These are phyloP conservation scores for Dipodascopsis uninucleata DNA, from an alignment of 805 yeast species.

Conservation along the genomic window DNA sequence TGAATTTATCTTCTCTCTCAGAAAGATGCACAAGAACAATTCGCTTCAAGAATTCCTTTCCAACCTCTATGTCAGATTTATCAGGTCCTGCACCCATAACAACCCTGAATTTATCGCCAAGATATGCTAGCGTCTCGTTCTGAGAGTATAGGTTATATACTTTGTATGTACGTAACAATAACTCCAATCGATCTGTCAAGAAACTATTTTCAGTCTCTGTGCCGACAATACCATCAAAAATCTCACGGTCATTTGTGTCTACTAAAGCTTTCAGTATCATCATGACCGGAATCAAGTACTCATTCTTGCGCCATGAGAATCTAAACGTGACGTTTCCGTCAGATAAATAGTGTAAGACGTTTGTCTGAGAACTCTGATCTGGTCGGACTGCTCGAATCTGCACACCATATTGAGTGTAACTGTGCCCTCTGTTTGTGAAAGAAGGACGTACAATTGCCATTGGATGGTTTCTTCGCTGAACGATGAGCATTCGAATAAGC, in stretches of 20 bases:
- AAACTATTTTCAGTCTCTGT: conserved; percentile 82
- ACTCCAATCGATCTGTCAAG: conserved; percentile 95
- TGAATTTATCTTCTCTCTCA: conserved; percentile 72
- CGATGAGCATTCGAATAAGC: conserved; percentile 93
- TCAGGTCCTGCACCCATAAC: conserved; percentile 89
- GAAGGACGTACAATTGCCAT: conserved; percentile 97
- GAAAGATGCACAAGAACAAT: conserved; percentile 84
- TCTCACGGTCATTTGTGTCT: conserved; percentile 90
- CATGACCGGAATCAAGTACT: conserved; percentile 86
- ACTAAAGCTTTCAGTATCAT: conserved; percentile 87
- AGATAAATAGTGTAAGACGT: conserved; percentile 89
- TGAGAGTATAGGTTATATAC: conserved; percentile 71
- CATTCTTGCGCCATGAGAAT: conserved; percentile 96
- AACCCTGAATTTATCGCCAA: conserved; percentile 94
- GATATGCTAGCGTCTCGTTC: conserved; percentile 84
- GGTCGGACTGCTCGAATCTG: conserved; percentile 93
- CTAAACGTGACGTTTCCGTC: conserved; percentile 97
- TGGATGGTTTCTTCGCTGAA: conserved; percentile 95
- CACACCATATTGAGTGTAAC: conserved; percentile 85
- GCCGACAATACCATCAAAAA: conserved; percentile 94
- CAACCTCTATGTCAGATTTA: conserved; percentile 84
- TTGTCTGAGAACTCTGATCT: conserved; percentile 96
- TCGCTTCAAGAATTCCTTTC: conserved; percentile 73
- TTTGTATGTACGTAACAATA: conserved; percentile 83
- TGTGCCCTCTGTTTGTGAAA: conserved; percentile 88